Evolutionary conservation across 1,284 basidiomycete genomes (phyloP), one percentile per base, ranked within the genome.

Genomic region (Ustilago lituana): DNA sequence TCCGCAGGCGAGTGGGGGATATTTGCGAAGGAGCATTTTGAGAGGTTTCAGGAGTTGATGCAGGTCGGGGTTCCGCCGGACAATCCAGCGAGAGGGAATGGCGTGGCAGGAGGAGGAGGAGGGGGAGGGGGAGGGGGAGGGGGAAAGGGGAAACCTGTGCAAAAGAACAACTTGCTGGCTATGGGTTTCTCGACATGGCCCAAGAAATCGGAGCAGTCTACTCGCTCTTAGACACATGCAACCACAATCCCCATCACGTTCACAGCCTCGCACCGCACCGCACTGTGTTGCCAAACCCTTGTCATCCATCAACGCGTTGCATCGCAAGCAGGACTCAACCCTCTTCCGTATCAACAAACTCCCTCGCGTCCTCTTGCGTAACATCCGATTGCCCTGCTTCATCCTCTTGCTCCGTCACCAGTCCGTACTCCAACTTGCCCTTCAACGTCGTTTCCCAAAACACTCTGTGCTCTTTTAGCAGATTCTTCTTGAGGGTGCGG

Each of bases 1-100:
- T 50, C 56, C 56, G 0, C 66, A 77, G 40, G 75, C 75, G 4
- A 64, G 63, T 32, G 75, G 75, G 14, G 72, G 12, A 77, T 75
- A 37, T 61, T 77, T n/a, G 69, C 75, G 12, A 64, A 33, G 23
- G 50, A 51, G 17, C 64, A 70, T 31, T 77, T 58, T 27, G 57
- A 64, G 1, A 62, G 56, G 35, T 75, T 70, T 32, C 36, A 44
- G 11, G 40, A 61, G 14, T 37, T 77, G n/a, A 77, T 77, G 73
- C 46, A 75, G 55, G 73, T 75, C 24, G 75, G 75, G n/a, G 65
- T 75, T 4, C 59, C 65, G 6, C 58, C 66, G 0, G 63, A 70
- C 1, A 26, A 44, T 15, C 17, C 38, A 7, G 31, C 19, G 2
- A 38, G 40, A 9, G 52, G 33, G 8, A 45, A 38, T 10, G 31